Base-by-base conservation (phyloP, 2,329 filamentous ascomycete species). In the Botrytis tulipae region DNA sequence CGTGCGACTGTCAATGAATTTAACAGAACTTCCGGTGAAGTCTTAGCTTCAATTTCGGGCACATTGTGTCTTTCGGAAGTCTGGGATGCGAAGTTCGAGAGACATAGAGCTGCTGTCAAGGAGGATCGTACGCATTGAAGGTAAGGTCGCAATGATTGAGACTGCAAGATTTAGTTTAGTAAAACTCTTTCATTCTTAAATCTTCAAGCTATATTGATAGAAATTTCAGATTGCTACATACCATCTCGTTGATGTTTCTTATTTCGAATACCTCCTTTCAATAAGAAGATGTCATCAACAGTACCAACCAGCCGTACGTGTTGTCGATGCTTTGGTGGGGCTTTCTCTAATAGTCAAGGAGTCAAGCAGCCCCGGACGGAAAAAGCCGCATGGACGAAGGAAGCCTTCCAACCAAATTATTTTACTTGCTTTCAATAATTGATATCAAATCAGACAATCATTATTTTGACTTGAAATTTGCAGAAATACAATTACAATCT, bases 41-140 rank as follows among this genome's bases (percentile, higher is more conserved):
- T 94, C 77, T 91, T 90, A 60, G 95, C 95, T 86, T 99, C 96
- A 80, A 99, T 93, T 83, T 99, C 96, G 75, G 96, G 96, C 63
- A 98, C 95, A 86, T 99, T 99, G 86, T 98, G 96, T 79, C 96
- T 89, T 86, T 99, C 97, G 72, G 95, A 93, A 63, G 93, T 94
- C 85, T 99, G 96, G 68, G 95, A 98, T 76, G 96, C 95, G 84
- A 99, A 99, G 88, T 99, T 97, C 83, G 94, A 95, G 74, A 97
- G 89, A 74, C 94, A 95, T 78, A 99, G 91, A 77, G 96, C 95
- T 77, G 95, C 94, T 59, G 95, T 98, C 81, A 99, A 88, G 81
- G 93, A 97, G 82, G 93, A 95, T 80, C 96, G 93, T 80, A 98
- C 96, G 84, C 93, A 97, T 87, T 97, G 94, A 79, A 98, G 92